phyloP scores from a whole-genome alignment of 352 stramenopile genomes.

The Pythium angustatum region DNA sequence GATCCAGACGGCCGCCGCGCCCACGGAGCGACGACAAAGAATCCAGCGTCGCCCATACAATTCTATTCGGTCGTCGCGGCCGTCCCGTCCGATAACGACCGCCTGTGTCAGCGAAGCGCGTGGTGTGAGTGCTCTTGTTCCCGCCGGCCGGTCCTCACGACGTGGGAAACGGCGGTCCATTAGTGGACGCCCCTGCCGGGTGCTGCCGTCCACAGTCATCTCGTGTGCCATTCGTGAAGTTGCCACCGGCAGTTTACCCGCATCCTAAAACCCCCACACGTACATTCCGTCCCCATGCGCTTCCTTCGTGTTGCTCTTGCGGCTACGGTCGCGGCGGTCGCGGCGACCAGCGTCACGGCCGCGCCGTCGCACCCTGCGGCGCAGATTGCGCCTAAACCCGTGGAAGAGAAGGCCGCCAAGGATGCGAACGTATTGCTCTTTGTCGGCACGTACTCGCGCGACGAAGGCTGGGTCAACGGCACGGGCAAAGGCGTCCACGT shows the following conservation, averaged over 20 bases:
- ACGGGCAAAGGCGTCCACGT: constrained; percentile 64
- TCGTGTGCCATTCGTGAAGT: background rate
- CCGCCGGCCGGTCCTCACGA: too few relatives aligned
- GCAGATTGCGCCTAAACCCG: background rate
- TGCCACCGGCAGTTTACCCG: background rate
- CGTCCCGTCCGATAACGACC: background rate
- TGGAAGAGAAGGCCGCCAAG: background rate
- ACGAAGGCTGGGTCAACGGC: constrained; percentile 71
- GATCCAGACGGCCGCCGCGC: background rate
- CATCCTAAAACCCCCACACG: too few relatives aligned
- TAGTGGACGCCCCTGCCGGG: too few relatives aligned
- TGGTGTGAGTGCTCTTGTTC: background rate
- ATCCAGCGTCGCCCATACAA: background rate
- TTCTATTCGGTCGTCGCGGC: background rate
- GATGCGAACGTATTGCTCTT: constrained; percentile 32
- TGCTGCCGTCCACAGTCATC: too few relatives aligned
- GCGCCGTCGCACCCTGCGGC: background rate
- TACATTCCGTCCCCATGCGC: background rate
- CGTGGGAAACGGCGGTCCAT: too few relatives aligned
- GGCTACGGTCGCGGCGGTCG: constrained; percentile 2
- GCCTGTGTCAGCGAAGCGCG: background rate
- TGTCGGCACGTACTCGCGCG: constrained; percentile 59
- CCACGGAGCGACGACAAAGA: background rate
- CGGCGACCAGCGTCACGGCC: background rate
- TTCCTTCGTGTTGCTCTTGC: constrained; percentile 7